A percentile compares a stretch with the other conserved stretches of the same genome.
Conservation (phyloP, 768 basidiomycete genomes). For the Lactarius vividus region DNA sequence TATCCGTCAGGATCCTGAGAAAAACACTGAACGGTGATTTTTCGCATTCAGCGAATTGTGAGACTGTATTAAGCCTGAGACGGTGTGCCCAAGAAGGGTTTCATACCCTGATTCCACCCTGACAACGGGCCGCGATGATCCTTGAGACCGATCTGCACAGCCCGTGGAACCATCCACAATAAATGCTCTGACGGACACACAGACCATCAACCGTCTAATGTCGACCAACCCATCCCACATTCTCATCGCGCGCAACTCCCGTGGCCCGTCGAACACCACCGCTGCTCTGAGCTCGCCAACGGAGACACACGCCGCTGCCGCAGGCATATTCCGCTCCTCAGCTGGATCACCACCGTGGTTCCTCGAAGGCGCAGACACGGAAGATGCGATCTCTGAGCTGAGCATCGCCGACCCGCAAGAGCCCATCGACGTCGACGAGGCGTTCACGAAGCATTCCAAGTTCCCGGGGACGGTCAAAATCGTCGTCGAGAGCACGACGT, state of each 20-base stretch:
- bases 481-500: conserved; percentile 82
- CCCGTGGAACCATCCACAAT: neutral
- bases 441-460: conserved; percentile 62
- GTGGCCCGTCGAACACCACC: conserved; percentile 71
- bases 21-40: neutral
- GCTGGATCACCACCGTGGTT: conserved; percentile 71
- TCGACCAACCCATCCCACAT: conserved; percentile 82
- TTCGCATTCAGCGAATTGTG: neutral
- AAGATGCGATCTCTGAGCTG: conserved; percentile 67
- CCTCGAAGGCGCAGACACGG: conserved; percentile 68
- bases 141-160: neutral
- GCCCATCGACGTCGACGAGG: conserved; percentile 74
- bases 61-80: neutral
- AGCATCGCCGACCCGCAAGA: conserved; percentile 62
- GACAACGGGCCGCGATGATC: conserved; percentile 4
- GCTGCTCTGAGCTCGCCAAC: conserved; percentile 82
- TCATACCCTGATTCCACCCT: neutral
- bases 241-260: conserved; percentile 82
- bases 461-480: conserved; percentile 91
- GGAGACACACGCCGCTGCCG: conserved; percentile 84
- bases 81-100: neutral
- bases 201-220: conserved; percentile 36
- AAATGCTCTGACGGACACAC: neutral
- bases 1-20: neutral
- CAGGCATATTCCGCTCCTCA: conserved; percentile 79